Base-by-base conservation (phyloP, 2,329 filamentous ascomycete genomes). In the Calycina herbarum region DNA sequence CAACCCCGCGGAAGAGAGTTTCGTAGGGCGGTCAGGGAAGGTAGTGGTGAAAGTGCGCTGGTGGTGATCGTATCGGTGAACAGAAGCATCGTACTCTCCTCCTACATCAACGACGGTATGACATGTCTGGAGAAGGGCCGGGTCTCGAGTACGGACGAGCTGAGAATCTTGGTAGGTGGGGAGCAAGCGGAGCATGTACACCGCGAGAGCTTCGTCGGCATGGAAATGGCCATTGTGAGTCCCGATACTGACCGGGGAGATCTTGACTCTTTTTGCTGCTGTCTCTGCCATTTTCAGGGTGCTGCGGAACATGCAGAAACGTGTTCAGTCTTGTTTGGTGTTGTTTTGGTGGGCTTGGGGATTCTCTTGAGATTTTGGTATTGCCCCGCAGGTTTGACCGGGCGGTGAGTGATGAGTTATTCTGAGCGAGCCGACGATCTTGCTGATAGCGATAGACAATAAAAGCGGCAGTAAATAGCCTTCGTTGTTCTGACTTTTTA, bases 171-270 rank as follows among this genome's bases (percentile, higher is more conserved):
- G 78, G 82, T 98, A 99, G 66, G 89, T 81, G 27, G 95, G 94
- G 20, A 98, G 90, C 65, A 91, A 86, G 70, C 93, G 93, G 72
- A 99, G 91, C 84, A 99, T 93, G 83, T 96, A 93, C 70, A 99
- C 94, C 66, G 95, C 95, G 56, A 99, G 88, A 67, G 95, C 94
- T 82, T 99, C 95, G 79, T 99, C 95, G 78, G 95, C 95, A 82
- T 99, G 95, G 85, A 99, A 99, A 83, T 97, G 93, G 72, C 95
- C 95, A 81, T 90, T 97, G 86, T 99, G 95, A 35, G 95, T 99
- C 76, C 94, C 95, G 70, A 90, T 81, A 64, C 75, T 73, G 67
- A 78, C 78, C 68, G 81, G 80, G 68, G 86, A 83, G 73, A 89
- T 92, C 85, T 96, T 97, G 78, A 96, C 81, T 78, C 92, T 90